Base-by-base conservation (phyloP, 495 filamentous ascomycete species). In the Astrothelium subdiscretum region DNA sequence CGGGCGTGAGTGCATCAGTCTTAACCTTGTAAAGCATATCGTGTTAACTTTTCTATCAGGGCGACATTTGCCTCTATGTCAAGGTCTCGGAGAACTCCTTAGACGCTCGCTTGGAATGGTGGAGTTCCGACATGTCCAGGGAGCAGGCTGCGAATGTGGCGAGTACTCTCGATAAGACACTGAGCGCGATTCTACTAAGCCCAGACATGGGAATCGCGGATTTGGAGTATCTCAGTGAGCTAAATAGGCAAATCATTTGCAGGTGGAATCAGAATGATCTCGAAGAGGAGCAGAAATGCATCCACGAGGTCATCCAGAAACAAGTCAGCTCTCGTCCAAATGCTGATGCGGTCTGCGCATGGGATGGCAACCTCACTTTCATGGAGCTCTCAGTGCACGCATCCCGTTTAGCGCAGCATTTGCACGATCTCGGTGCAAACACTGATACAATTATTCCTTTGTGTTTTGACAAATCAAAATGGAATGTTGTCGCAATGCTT, bases 401-500 rank as follows among this genome's bases (percentile, higher is more conserved):
- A 20, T 59, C 43, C 29, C 59, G 60, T 15, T n/a, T 67, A 10
- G 63, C 66, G 32, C 42, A 42, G 31, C 38, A 61, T 20, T 57
- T 70, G 20, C 26, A 51, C 26, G 32, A 62, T 12, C 29, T 73
- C 0, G 79, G 80, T 1, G 76, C 83, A 29, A 73, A 76, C 2
- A 73, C 78, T 1, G 80, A 80, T 68, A 68, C 67, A 27, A 68
- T 79, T 26, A 80, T 85, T 54, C 78, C 76, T 3, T 69, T 83
- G 20, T 82, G 77, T 64, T 84, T 85, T 44, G 78, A 82, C 31
- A 80, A 79, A 60, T 77, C 75, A 13, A 71, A 67, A 68, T 80
- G 76, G 76, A 69, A 69, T 20, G 52, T 73, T 0, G 76, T 79
- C 26, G 70, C 73, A 6, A 70, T 76, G 58, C 65, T 78, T 10